A percentile compares a stretch with the other conserved stretches of the same genome.
Evolutionary conservation across 2,329 filamentous ascomycete genomes (phyloP).

Genomic region (Aaosphaeria arxii): DNA sequence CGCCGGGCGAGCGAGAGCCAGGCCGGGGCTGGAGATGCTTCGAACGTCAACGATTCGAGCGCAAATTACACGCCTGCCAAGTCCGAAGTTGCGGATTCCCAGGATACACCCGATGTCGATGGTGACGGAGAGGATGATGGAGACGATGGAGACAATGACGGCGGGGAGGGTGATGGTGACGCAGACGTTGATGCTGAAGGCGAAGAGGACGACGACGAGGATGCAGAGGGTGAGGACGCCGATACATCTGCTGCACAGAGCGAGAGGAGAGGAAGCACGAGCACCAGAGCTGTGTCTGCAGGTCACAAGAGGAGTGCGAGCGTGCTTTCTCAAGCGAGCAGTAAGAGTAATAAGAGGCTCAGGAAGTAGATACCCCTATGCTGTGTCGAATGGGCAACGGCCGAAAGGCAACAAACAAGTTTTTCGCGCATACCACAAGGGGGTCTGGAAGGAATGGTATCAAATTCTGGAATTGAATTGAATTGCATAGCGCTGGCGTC

Average conservation of each 20-base stretch:
- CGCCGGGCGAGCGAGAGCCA: slow-evolving; percentile 12
- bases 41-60: slow-evolving; percentile 9
- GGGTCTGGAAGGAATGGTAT: too few relatives aligned
- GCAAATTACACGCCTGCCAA: slow-evolving; percentile 5
- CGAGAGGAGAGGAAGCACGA: slow-evolving; percentile 6
- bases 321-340: slow-evolving; percentile 61
- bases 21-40: slow-evolving; percentile 23
- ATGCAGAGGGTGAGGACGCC: slow-evolving; percentile 28
- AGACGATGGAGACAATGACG: slow-evolving; percentile 43
- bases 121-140: slow-evolving; percentile 47
- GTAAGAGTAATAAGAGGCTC: slow-evolving; percentile 27
- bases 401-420: too few relatives aligned
- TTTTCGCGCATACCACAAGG: too few relatives aligned
- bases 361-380: slow-evolving; percentile 2
- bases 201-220: slow-evolving; percentile 18
- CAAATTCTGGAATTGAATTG: too few relatives aligned
- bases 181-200: slow-evolving; percentile 15
- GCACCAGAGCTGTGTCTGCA: slow-evolving; percentile 17
- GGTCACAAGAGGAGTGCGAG: slow-evolving; percentile 78
- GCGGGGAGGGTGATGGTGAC: slow-evolving; percentile 41
- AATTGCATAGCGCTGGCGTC: too few relatives aligned
- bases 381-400: neutral
- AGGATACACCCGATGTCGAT: slow-evolving; percentile 48
- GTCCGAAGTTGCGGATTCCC: slow-evolving; percentile 15
- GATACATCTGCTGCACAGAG: slow-evolving; percentile 24